Conservation (phyloP, 768 basidiomycete species). For the Xerocomus spinulosus region DNA sequence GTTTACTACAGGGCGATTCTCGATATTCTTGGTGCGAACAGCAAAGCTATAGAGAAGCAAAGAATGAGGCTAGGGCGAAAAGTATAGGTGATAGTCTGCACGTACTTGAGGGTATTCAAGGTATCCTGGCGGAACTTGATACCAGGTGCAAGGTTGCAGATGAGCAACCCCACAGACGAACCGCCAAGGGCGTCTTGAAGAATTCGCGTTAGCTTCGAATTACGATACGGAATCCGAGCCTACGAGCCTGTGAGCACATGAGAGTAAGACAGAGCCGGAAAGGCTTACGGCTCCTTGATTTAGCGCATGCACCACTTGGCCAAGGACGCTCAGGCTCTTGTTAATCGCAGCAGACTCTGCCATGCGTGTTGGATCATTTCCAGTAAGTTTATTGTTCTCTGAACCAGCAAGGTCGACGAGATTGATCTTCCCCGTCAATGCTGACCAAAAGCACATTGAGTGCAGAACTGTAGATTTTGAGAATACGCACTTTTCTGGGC, state of each 20-base stretch:
- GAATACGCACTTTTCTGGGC: constrained; percentile 48
- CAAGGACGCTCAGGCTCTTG: constrained; percentile 80
- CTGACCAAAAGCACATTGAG: constrained; percentile 32
- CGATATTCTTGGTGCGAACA: constrained; percentile 78
- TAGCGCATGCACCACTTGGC: constrained; percentile 83
- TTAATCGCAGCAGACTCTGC: constrained; percentile 88
- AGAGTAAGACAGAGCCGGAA: neutral
- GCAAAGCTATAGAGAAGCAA: constrained; percentile 55
- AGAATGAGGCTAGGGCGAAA: neutral
- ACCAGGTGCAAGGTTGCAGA: constrained; percentile 86
- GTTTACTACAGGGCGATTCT: constrained; percentile 76
- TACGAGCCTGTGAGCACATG: constrained; percentile 25
- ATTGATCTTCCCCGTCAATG: constrained; percentile 71
- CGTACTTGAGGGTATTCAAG: constrained; percentile 85
- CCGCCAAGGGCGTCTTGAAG: constrained; percentile 90
- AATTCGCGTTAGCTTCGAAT: constrained; percentile 84
- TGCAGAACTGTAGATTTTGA: no score
- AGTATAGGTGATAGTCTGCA: constrained; percentile 6
- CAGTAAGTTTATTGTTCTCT: constrained; percentile 89
- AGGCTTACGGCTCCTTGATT: constrained; percentile 60
- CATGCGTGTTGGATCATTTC: constrained; percentile 84
- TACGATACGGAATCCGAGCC: constrained; percentile 83
- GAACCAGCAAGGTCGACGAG: constrained; percentile 88
- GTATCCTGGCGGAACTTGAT: constrained; percentile 81
- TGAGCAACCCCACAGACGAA: constrained; percentile 69